Base-by-base conservation (phyloP, 139 green algal species). In the Coelastrella sp. region DNA sequence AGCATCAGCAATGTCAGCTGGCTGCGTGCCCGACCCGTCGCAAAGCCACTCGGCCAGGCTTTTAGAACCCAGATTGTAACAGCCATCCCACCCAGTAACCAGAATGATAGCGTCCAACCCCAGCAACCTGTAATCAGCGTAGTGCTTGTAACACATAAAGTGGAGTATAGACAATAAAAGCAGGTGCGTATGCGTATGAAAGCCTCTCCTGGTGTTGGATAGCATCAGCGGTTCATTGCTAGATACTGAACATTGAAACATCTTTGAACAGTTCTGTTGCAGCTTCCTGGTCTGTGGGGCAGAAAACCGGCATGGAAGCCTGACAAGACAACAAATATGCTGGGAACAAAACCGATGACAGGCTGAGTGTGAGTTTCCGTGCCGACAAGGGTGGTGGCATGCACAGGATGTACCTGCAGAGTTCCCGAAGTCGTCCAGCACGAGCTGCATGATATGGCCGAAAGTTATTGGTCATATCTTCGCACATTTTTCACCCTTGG, bases 11-110 rank as follows among this genome's bases (percentile, higher is more conserved):
- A 49, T 59, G 8, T 70, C 66, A 35, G 84, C 66, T 24, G 84
- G 15, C 49, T 80, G 68, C n/a, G 68, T 10, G 27, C 65, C 66
- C 25, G 68, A 25, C 0, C 25, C 7, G 6, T 66, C 84, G 5
- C 49, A 66, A 8, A 88, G 84, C 84, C 84, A 88, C 12, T 88
- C 84, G 0, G 68, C 68, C 0, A 88, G 7, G 49, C 49, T n/a
- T 20, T 60, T 73, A 6, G 22, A 70, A 19, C 68, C 84, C 49
- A 81, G 19, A 17, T 80, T 80, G 84, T 88, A 81, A 49, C 84
- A 81, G 84, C 66, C 84, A 58, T 88, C 84, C 66, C 66, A 88
- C 49, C 84, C 84, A 68, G 66, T 88, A 0, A 88, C 68, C 4
- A 88, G 68, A 20, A 88, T 35, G 49, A 88, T 80, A 15, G 84